These are phyloP conservation scores for Trichoderma virens DNA, from an alignment of 495 filamentous ascomycete species.

Conservation along the genomic window DNA sequence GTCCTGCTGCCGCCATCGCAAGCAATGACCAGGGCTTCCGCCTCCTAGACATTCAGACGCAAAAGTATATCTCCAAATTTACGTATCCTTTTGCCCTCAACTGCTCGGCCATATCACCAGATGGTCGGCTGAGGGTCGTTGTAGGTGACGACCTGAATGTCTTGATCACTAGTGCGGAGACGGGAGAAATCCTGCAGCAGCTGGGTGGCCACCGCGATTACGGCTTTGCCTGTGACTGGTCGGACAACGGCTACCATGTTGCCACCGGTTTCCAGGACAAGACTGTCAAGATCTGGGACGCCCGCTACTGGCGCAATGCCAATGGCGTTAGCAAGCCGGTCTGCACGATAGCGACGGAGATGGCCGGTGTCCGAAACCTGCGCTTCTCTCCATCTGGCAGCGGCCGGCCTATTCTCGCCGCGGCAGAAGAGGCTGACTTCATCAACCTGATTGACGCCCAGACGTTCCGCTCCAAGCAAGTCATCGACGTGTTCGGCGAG, in stretches of 20 bases:
- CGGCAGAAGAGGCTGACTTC: conserved; percentile 78
- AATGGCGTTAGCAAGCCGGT: conserved; percentile 41
- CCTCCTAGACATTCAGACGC: conserved; percentile 62
- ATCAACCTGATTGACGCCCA: conserved; percentile 71
- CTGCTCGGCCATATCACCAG: conserved; percentile 73
- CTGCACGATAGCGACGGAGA: conserved; percentile 59
- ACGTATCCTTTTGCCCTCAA: conserved; percentile 66
- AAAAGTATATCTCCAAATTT: conserved; percentile 54
- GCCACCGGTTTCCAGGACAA: conserved; percentile 90
- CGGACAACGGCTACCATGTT: conserved; percentile 77
- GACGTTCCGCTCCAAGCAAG: conserved; percentile 58
- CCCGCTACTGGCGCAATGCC: conserved; percentile 56
- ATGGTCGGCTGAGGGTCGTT: conserved; percentile 70
- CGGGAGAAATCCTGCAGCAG: conserved; percentile 36
- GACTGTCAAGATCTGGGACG: conserved; percentile 78
- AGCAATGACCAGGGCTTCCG: conserved; percentile 78
- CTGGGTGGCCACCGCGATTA: conserved; percentile 70
- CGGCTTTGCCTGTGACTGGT: conserved; percentile 88
- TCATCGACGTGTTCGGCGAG: conserved; percentile 79
- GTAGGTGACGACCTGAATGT: conserved; percentile 28
- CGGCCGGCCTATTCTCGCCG: conserved; percentile 64
- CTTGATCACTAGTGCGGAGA: conserved; percentile 34
- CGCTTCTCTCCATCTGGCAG: conserved; percentile 74
- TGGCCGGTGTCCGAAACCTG: conserved; percentile 70
- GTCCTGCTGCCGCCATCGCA: conserved; percentile 66